A percentile compares a stretch with the other conserved stretches of the same genome.
Evolutionary conservation across 257 asterid genomes (phyloP).

Genomic region (Thymus quinquecostatus): DNA sequence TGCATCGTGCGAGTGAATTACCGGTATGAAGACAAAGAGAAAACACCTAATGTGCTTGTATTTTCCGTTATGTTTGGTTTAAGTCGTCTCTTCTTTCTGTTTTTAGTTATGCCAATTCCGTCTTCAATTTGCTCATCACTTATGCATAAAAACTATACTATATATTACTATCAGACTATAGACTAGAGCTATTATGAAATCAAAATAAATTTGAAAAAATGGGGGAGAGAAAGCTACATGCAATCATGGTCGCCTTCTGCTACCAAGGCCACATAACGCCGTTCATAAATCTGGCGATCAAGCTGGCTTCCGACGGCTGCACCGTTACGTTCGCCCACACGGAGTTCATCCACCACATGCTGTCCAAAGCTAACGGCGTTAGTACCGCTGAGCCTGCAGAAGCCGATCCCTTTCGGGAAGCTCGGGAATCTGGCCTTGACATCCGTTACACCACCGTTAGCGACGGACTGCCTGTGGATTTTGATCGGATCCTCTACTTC

Average conservation of each 20-base stretch:
- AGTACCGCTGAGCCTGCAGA: background rate
- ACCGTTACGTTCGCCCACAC: slow-evolving; percentile 24
- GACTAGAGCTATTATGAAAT: no score
- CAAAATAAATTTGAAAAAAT: no score
- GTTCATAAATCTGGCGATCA: slow-evolving; percentile 43
- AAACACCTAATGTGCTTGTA: no score
- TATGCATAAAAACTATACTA: no score
- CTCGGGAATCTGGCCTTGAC: slow-evolving; percentile 53
- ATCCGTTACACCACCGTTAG: slow-evolving; percentile 47
- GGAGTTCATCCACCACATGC: slow-evolving; percentile 14
- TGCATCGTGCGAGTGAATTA: no score
- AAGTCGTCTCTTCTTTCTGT: no score
- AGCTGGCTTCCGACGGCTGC: slow-evolving; percentile 46
- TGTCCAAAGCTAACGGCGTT: slow-evolving; percentile 11
- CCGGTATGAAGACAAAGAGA: no score
- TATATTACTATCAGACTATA: no score
- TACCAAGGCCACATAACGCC: slow-evolving; percentile 59
- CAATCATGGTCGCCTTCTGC: slow-evolving; percentile 18
- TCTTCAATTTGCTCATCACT: no score
- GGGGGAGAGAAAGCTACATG: slow-evolving; percentile 5
- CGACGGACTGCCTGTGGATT: slow-evolving; percentile 50
- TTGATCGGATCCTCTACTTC: slow-evolving; percentile 34
- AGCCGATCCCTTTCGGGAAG: slow-evolving; percentile 28
- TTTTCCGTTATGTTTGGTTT: no score
- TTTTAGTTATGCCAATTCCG: no score